A percentile compares a stretch with the other conserved stretches of the same genome.
Conservation (phyloP, 2,329 filamentous ascomycete genomes). For the Aulographum hederae region DNA sequence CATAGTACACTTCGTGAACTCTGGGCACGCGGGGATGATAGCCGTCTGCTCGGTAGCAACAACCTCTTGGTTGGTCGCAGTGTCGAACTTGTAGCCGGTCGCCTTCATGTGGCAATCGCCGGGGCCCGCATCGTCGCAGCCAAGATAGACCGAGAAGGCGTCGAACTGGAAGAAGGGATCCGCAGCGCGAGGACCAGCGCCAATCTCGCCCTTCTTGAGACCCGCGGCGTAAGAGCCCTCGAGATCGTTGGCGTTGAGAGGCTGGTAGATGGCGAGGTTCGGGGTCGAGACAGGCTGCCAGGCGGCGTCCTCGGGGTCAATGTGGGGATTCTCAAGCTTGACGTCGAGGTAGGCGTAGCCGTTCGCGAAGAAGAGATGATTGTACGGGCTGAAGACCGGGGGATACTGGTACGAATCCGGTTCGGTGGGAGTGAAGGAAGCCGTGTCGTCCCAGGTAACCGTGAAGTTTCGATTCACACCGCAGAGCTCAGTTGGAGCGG, state of each 20-base stretch:
- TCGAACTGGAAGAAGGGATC: conserved; percentile 32
- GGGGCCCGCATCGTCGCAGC: conserved; percentile 24
- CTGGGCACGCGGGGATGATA: conserved; percentile 17
- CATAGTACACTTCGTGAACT: conserved; percentile 22
- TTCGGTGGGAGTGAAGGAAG: conserved; percentile 13
- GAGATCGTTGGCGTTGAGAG: conserved; percentile 9
- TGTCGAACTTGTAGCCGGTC: conserved; percentile 25
- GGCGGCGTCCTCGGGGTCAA: conserved; percentile 23
- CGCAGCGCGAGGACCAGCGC: conserved; percentile 23
- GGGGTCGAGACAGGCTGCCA: conserved; percentile 26
- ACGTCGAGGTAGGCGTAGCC: conserved; percentile 33
- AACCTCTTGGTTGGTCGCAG: conserved; percentile 13
- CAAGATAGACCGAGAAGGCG: conserved; percentile 26
- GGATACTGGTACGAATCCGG: conserved; percentile 12
- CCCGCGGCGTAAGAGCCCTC: background rate
- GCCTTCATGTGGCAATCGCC: conserved; percentile 24
- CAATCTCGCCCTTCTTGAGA: conserved; percentile 31
- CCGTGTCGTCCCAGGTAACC: conserved; percentile 18
- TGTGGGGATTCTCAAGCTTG: too few relatives aligned
- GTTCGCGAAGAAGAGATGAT: conserved; percentile 31
- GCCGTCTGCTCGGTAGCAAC: conserved; percentile 14
- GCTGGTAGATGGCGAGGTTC: conserved; percentile 28
- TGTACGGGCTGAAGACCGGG: conserved; percentile 29
- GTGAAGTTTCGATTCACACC: conserved; percentile 28
- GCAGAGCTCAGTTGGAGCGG: conserved; percentile 14